Evolutionary conservation across 306 rosid genomes (phyloP).

Genomic region (Vigna angularis): DNA sequence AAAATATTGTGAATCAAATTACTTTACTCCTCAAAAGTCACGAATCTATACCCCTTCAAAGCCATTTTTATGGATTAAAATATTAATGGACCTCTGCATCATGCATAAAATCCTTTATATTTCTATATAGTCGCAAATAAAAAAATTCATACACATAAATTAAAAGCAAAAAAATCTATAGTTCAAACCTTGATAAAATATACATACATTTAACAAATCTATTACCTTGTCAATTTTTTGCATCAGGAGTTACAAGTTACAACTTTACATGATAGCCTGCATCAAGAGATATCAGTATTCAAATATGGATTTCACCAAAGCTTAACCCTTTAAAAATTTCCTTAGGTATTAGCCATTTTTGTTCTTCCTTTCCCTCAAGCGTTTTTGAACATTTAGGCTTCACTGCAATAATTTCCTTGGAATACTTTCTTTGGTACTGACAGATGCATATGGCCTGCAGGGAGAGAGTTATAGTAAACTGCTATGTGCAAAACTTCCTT

Average conservation of each 20-base stretch:
- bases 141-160: too few species aligned
- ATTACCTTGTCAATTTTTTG: neutral
- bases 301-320: neutral
- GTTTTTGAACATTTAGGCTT: neutral
- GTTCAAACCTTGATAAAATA: neutral
- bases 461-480: neutral
- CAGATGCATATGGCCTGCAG: neutral
- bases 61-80: conserved; percentile 8
- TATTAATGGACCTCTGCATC: conserved; percentile 1
- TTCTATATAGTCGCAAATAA: neutral
- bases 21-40: neutral
- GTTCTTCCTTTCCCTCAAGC: neutral
- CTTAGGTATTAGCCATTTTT: neutral
- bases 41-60: neutral
- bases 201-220: neutral
- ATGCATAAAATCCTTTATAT: neutral
- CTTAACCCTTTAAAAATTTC: neutral
- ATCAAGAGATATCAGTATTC: neutral
- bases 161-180: neutral
- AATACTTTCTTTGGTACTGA: neutral
- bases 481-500: neutral
- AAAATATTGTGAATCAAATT: conserved; percentile 10
- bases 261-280: neutral
- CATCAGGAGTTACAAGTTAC: neutral
- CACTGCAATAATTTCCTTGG: neutral